A percentile compares a stretch with the other conserved stretches of the same genome.
phyloP scores from a whole-genome alignment of 2,329 filamentous ascomycete genomes.

The Hypoxylon sp. region DNA sequence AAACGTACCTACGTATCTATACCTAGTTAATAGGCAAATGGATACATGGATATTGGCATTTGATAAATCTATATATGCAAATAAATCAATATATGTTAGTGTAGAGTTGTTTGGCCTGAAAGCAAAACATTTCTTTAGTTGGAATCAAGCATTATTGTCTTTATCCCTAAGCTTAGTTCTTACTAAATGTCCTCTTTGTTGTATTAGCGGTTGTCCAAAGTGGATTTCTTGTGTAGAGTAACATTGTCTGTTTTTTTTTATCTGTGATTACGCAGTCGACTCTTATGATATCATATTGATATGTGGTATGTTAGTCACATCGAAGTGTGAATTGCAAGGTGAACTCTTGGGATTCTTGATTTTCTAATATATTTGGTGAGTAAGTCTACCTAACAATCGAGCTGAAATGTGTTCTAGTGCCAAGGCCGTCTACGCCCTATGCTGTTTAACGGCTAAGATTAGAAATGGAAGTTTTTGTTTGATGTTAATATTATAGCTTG shows the following conservation, averaged over 20 bases:
- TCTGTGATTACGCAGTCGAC: too few species aligned
- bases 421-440: background rate
- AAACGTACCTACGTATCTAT: background rate
- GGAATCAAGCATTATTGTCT: background rate
- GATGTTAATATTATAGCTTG: background rate
- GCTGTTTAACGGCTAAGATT: background rate
- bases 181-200: background rate
- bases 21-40: background rate
- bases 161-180: background rate
- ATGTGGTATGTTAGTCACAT: too few species aligned
- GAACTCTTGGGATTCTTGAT: too few species aligned
- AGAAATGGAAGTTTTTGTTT: background rate
- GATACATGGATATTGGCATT: background rate
- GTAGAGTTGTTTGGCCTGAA: background rate
- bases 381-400: too few species aligned
- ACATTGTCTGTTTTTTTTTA: too few species aligned
- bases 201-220: too few species aligned
- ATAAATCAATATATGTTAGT: background rate
- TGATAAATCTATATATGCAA: background rate
- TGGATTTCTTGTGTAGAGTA: too few species aligned
- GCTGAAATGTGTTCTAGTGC: too few species aligned
- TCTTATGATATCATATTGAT: too few species aligned
- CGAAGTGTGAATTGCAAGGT: too few species aligned
- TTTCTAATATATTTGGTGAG: too few species aligned
- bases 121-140: background rate